phyloP scores from a whole-genome alignment of 2,329 filamentous ascomycete species.

The Alternaria incomplexa region DNA sequence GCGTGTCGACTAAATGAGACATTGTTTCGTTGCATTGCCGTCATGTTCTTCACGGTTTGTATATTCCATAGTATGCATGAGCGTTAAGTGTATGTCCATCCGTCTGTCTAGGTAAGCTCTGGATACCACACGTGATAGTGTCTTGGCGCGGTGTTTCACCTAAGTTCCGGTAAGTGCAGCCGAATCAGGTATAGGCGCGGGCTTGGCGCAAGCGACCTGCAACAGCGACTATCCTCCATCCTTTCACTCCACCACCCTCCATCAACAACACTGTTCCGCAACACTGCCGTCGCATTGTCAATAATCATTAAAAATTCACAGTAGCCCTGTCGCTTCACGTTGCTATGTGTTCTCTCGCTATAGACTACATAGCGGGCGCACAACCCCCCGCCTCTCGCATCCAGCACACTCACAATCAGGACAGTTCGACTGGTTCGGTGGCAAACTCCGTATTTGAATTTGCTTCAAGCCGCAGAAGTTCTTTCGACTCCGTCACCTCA shows the following conservation, averaged over 20 bases:
- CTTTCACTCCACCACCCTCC: not conserved
- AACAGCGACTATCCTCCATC: not conserved
- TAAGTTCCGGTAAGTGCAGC: not conserved
- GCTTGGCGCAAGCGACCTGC: slow-evolving; percentile 1
- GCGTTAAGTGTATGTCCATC: not conserved
- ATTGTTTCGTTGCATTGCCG: not conserved
- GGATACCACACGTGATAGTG: slow-evolving; percentile 1
- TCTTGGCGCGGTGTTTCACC: slow-evolving; percentile 15
- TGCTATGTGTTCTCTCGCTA: slow-evolving; percentile 1
- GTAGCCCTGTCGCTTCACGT: not conserved
- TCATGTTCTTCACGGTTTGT: not conserved
- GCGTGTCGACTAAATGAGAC: not conserved
- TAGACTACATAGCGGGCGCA: not conserved
- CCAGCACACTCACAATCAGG: not conserved
- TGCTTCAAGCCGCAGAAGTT: not conserved
- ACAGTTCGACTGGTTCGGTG: not conserved
- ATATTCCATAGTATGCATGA: not conserved
- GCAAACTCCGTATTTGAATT: not conserved
- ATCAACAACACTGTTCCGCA: not conserved
- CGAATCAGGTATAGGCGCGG: slow-evolving; percentile 3
- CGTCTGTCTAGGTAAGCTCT: not conserved
- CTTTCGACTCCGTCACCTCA: not conserved
- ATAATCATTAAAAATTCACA: not conserved
- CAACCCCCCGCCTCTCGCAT: not conserved
- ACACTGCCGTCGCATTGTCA: not conserved